Conservation (phyloP, 140 eudicot species). For the Oenanthe javanica region DNA sequence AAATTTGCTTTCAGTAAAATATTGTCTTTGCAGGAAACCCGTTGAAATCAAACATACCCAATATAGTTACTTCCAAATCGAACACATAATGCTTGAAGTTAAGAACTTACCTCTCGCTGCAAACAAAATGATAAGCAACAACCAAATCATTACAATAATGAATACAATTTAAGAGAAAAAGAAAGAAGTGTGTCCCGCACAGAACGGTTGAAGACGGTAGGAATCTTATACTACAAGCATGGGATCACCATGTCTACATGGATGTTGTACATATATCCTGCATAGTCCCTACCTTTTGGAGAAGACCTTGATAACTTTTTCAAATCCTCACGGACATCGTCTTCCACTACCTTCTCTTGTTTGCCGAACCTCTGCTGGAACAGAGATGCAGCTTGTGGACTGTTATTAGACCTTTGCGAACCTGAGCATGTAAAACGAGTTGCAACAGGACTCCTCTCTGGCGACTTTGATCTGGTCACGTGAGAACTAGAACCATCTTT, state of each 20-base stretch:
- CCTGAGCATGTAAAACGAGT: slow-evolving; percentile 48
- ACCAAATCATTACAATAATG: slow-evolving; percentile 23
- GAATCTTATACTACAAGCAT: slow-evolving; percentile 8
- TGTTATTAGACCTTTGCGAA: slow-evolving; percentile 62
- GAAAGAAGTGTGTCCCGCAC: not conserved
- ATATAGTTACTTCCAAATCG: slow-evolving; percentile 51
- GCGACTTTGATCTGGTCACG: slow-evolving; percentile 41
- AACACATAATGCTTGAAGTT: slow-evolving; percentile 66
- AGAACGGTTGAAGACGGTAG: not conserved
- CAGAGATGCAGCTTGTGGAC: slow-evolving; percentile 45
- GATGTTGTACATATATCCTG: slow-evolving; percentile 20
- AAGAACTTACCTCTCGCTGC: slow-evolving; percentile 98
- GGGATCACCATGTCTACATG: slow-evolving; percentile 9
- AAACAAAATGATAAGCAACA: slow-evolving; percentile 37
- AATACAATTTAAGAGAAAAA: not conserved
- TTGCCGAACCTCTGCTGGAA: slow-evolving; percentile 37
- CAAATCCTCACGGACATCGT: slow-evolving; percentile 59
- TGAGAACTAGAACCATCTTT: slow-evolving; percentile 42
- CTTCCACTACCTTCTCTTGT: slow-evolving; percentile 55
- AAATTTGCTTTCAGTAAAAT: slow-evolving; percentile 36
- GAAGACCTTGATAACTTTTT: slow-evolving; percentile 52
- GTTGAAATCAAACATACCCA: slow-evolving; percentile 63
- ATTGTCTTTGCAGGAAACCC: slow-evolving; percentile 32
- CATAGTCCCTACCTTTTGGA: slow-evolving; percentile 70
- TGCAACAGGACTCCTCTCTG: slow-evolving; percentile 46